Conservation (phyloP, 192 early-diverging fungal species). For the Chytriomyces sp. region DNA sequence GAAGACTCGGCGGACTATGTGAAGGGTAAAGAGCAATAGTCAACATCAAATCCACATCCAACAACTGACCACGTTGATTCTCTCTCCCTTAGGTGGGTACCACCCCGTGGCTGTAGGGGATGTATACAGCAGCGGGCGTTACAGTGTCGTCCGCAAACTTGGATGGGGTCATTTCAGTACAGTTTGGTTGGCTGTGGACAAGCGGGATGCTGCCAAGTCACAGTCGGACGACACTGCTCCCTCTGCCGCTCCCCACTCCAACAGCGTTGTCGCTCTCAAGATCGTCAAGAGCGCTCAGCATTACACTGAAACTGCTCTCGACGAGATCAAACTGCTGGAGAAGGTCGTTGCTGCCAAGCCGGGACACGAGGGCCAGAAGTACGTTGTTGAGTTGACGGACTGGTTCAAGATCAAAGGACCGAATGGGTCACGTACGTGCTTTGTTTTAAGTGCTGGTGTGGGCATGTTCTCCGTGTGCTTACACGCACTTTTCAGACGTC, state of each 20-base stretch:
- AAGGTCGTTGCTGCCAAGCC: conserved; percentile 73
- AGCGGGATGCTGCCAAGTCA: not conserved
- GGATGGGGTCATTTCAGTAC: conserved; percentile 99
- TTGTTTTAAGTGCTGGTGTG: not conserved
- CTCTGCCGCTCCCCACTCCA: not conserved
- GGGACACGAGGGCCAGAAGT: conserved; percentile 57
- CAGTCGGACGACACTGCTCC: not conserved
- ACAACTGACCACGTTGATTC: not conserved
- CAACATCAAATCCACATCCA: not conserved
- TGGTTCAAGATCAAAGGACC: conserved; percentile 88
- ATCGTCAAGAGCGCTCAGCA: conserved; percentile 95
- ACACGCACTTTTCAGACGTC: conserved; percentile 61
- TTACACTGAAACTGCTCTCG: conserved; percentile 93
- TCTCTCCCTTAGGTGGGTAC: conserved; percentile 72
- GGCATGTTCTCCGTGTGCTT: not conserved
- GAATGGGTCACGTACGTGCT: conserved; percentile 71
- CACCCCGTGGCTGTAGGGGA: conserved; percentile 89
- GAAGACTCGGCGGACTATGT: conserved; percentile 91
- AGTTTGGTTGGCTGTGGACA: conserved; percentile 81
- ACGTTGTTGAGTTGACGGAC: conserved; percentile 89
- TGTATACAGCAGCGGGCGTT: conserved; percentile 71
- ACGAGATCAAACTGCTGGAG: conserved; percentile 94
- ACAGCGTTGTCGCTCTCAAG: conserved; percentile 89
- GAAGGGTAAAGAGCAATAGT: conserved; percentile 54
- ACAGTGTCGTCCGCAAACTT: conserved; percentile 86